Evolutionary conservation across 208 protist genomes (phyloP).

Genomic region (Leptomonas seymouri): DNA sequence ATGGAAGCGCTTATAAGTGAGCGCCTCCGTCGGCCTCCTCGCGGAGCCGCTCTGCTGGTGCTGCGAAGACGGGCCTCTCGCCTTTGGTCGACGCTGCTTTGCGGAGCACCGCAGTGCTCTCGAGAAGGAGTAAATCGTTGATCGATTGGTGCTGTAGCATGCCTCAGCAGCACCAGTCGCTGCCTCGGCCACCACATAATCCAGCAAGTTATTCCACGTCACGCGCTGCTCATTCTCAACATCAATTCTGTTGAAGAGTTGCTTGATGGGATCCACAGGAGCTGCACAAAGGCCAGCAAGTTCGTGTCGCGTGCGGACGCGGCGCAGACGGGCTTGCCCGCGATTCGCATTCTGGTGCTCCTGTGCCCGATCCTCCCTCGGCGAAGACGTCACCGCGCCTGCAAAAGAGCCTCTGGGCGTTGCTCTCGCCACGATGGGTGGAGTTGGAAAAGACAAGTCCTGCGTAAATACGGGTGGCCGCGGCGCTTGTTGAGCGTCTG

Average conservation of each 20-base stretch:
- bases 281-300: slow-evolving; percentile 13
- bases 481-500: background rate
- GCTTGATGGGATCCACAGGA: slow-evolving; percentile 38
- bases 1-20: slow-evolving; percentile 16
- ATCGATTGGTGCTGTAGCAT: slow-evolving; percentile 25
- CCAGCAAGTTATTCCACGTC: slow-evolving; percentile 63
- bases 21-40: background rate
- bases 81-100: background rate
- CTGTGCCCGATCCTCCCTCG: background rate
- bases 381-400: background rate
- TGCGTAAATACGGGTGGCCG: background rate
- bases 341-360: slow-evolving; percentile 17
- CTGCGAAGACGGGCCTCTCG: background rate
- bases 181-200: slow-evolving; percentile 56
- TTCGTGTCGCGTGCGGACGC: slow-evolving; percentile 28
- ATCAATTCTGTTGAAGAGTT: slow-evolving; percentile 60
- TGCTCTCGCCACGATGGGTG: background rate
- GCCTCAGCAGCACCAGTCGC: slow-evolving; percentile 6
- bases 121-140: slow-evolving; percentile 53
- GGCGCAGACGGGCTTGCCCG: slow-evolving; percentile 18
- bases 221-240: slow-evolving; percentile 45
- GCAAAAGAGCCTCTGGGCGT: no score
- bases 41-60: no score
- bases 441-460: background rate
- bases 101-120: slow-evolving; percentile 20